Evolutionary conservation across 2,329 filamentous ascomycete genomes (phyloP), one percentile per base, ranked within the genome.

Genomic region (Fusarium humuli): DNA sequence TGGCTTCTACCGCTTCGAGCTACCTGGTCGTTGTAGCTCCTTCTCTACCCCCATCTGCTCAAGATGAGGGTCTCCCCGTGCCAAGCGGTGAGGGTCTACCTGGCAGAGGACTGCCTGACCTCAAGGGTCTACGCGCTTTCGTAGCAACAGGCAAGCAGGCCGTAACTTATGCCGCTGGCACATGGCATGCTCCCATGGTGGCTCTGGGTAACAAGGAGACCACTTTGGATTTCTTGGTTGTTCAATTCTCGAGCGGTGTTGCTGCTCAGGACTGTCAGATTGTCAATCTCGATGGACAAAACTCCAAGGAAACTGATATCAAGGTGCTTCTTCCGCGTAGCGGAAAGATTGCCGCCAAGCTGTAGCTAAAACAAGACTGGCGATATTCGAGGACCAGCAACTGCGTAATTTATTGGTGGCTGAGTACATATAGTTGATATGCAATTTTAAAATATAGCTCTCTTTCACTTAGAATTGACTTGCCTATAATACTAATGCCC

Each of bases 121-220:
- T 97, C 42, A 78, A 79, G 23, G 85, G 87, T 11, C 74, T 97
- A 41, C 86, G 85, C 71, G 95, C 94, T 0, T 99, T 98, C 78
- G 81, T 97, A 57, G 94, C 93, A 3, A 88, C 86, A 52, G 90
- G 89, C 5, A 85, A 87, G 25, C 94, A 97, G 82, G 94, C 94
- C 13, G 93, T 99, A 16, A 98, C 94, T 5, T 99, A 98, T 79
- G 94, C 88, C 2, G 90, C 92, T 2, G 96, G 94, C 7, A 98
- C 94, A 57, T 99, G 95, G 88, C 96, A 99, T 83, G 94, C 95
- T 66, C 96, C 96, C 1, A 98, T 99, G 95, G 92, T 94, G 16
- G 94, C 93, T 18, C 80, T 98, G 50, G 94, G 94, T 0, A 69
- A 77, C 4, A 59, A 75, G 4, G 84, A 81, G 3, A 81, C 83